Conservation (phyloP, 2,329 filamentous ascomycete species). For the Ophiocordyceps sinensis region DNA sequence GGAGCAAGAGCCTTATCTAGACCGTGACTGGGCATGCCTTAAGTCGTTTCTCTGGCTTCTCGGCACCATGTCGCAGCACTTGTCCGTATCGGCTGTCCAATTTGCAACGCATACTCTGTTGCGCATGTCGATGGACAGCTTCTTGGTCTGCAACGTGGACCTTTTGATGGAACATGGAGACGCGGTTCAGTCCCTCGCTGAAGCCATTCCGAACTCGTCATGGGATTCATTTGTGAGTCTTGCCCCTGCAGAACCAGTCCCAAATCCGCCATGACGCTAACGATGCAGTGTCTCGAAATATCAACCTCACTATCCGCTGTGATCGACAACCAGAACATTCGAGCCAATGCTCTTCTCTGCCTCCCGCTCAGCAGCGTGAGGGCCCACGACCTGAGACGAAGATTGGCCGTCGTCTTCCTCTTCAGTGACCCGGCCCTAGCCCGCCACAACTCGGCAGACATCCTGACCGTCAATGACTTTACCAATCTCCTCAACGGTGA, state of each 20-base stretch:
- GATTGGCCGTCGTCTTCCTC: constrained; percentile 51
- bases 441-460: constrained; percentile 23
- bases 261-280: constrained; percentile 4
- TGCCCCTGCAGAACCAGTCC: not conserved
- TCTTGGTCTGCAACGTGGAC: constrained; percentile 28
- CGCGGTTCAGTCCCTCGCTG: constrained; percentile 28
- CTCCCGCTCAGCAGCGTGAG: constrained; percentile 38
- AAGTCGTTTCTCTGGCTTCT: constrained; percentile 29
- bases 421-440: constrained; percentile 33
- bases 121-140: constrained; percentile 38
- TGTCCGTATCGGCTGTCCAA: constrained; percentile 19
- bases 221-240: constrained; percentile 30
- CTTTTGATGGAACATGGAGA: constrained; percentile 24
- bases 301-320: constrained; percentile 30
- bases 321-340: constrained; percentile 33
- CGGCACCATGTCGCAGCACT: constrained; percentile 17
- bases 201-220: constrained; percentile 19
- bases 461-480: constrained; percentile 27
- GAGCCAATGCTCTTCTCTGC: constrained; percentile 40
- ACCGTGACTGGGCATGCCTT: constrained; percentile 32
- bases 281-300: constrained; percentile 32
- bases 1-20: constrained; percentile 14
- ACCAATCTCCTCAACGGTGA: constrained; percentile 29
- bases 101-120: constrained; percentile 33
- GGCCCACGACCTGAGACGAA: constrained; percentile 46